Evolutionary conservation across 2,329 filamentous ascomycete genomes (phyloP).

Genomic region (Botrytis squamosa): DNA sequence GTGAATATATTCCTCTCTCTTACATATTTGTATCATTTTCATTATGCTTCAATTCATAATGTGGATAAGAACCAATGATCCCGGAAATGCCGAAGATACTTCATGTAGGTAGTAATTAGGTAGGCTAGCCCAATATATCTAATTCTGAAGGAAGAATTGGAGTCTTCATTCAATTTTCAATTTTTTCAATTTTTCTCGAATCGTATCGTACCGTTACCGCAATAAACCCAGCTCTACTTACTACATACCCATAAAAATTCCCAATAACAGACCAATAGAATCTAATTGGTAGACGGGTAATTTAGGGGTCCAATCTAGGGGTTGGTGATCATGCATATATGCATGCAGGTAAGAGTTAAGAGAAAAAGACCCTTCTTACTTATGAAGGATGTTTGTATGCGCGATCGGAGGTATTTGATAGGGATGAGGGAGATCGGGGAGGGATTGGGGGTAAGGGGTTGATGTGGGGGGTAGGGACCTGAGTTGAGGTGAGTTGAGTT

Average conservation of each 20-base stretch:
- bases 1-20: not conserved
- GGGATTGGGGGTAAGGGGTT: no score
- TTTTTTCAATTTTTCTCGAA: not conserved
- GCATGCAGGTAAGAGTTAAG: not conserved
- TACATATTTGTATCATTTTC: not conserved
- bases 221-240: not conserved
- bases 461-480: not conserved
- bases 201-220: not conserved
- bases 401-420: not conserved
- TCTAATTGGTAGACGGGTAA: no score
- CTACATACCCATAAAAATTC: no score
- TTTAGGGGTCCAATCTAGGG: no score
- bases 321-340: no score
- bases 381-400: not conserved
- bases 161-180: not conserved
- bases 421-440: not conserved
- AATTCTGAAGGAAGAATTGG: not conserved
- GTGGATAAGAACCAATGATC: not conserved
- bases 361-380: not conserved
- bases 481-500: not conserved
- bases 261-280: no score
- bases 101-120: not conserved
- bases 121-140: not conserved
- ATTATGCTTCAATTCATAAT: not conserved
- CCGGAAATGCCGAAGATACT: not conserved